Conservation (phyloP, 78 protist species). For the Isochrysis galbana region DNA sequence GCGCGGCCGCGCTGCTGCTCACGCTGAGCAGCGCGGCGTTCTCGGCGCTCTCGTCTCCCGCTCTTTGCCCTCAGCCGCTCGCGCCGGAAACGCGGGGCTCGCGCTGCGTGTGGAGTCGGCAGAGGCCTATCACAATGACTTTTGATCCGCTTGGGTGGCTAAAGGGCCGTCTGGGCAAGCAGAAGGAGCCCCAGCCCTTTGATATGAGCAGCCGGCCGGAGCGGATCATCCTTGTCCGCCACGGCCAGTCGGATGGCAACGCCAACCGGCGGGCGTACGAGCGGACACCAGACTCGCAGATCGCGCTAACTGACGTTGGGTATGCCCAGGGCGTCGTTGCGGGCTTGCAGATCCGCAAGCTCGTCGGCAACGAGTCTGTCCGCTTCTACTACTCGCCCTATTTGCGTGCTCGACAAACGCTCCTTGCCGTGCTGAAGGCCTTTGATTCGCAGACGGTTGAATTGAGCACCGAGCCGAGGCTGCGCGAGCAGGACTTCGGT, state of each 20-base stretch:
- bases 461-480: slow-evolving; percentile 55
- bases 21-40: too few species aligned
- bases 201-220: too few species aligned
- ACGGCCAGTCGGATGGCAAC: slow-evolving; percentile 65
- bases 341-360: slow-evolving; percentile 8
- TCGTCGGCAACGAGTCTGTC: slow-evolving; percentile 42
- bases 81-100: too few species aligned
- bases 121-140: too few species aligned
- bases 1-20: too few species aligned
- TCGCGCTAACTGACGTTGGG: slow-evolving; percentile 8
- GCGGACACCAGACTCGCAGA: slow-evolving; percentile 46
- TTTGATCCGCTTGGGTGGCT: too few species aligned
- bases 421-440: not conserved
- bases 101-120: too few species aligned
- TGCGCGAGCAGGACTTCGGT: slow-evolving; percentile 74
- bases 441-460: not conserved
- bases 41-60: too few species aligned
- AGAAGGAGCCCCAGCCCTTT: too few species aligned
- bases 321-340: slow-evolving; percentile 18
- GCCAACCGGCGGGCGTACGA: slow-evolving; percentile 33
- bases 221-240: slow-evolving; percentile 65
- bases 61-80: too few species aligned
- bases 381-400: slow-evolving; percentile 39
- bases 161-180: too few species aligned
- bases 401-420: slow-evolving; percentile 29